These are phyloP conservation scores for Colletotrichum shisoi DNA, from an alignment of 2,329 filamentous ascomycete genomes.

Conservation along the genomic window DNA sequence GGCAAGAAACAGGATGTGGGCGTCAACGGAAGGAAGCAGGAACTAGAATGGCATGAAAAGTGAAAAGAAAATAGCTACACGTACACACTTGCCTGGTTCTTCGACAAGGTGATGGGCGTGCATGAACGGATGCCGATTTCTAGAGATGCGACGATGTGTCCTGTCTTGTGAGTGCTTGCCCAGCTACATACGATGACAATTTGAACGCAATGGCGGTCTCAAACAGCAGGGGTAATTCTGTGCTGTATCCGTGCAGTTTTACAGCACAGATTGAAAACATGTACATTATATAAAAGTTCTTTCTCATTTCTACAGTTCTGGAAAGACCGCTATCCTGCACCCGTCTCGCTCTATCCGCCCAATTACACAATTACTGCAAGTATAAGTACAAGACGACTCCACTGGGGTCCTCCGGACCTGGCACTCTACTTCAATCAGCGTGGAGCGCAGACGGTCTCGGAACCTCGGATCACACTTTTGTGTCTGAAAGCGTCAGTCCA, in stretches of 20 bases:
- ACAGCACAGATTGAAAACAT: no score
- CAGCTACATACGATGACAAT: not conserved
- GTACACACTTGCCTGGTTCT: not conserved
- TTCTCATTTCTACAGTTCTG: not conserved
- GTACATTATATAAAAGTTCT: not conserved
- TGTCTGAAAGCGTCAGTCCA: not conserved
- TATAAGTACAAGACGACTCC: not conserved
- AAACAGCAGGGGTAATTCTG: constrained; percentile 33
- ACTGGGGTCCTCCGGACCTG: not conserved
- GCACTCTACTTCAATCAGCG: not conserved
- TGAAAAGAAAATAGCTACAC: not conserved
- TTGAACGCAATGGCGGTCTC: not conserved
- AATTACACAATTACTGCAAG: no score
- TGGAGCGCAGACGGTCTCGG: not conserved
- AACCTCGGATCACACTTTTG: not conserved
- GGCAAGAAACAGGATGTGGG: not conserved
- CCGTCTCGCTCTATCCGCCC: not conserved
- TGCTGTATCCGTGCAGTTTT: no score
- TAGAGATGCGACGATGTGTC: not conserved
- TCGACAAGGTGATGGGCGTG: not conserved
- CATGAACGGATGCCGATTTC: not conserved
- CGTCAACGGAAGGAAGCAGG: not conserved
- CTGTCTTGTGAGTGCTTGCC: not conserved
- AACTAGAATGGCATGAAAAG: constrained; percentile 6
- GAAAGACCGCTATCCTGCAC: not conserved